phyloP scores from a whole-genome alignment of 345 rosid genomes.

The Ceriops tagal region DNA sequence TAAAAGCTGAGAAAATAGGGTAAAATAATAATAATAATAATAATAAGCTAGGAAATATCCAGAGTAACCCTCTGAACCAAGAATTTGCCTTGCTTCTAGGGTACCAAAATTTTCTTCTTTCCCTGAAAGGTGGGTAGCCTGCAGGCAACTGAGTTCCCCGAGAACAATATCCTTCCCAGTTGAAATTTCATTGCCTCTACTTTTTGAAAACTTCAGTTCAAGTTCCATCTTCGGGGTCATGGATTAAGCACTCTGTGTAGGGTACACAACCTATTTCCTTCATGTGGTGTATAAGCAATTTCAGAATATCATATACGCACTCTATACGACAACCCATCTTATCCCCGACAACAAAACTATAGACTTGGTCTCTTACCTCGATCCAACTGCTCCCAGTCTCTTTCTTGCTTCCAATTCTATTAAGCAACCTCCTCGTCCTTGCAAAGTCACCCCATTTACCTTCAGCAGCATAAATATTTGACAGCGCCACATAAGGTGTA shows the following conservation, averaged over 20 bases:
- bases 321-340: slow-evolving; percentile 38
- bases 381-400: slow-evolving; percentile 91
- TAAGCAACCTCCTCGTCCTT: slow-evolving; percentile 57
- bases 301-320: slow-evolving; percentile 44
- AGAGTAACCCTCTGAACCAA: not conserved
- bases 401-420: slow-evolving; percentile 55
- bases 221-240: slow-evolving; percentile 42
- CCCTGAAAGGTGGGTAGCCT: not conserved
- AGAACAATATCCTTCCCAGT: not conserved
- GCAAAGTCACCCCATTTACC: slow-evolving; percentile 73
- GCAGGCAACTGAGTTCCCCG: not conserved
- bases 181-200: not conserved
- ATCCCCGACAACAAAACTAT: slow-evolving; percentile 56
- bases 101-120: not conserved
- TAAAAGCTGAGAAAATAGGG: no score
- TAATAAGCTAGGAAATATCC: no score
- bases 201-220: slow-evolving; percentile 20
- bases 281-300: slow-evolving; percentile 46
- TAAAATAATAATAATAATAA: no score
- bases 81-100: not conserved
- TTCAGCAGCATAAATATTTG: slow-evolving; percentile 75
- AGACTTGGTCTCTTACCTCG: slow-evolving; percentile 53
- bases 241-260: slow-evolving; percentile 38
- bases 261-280: slow-evolving; percentile 52
- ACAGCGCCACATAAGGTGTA: slow-evolving; percentile 65